Percentiles rank a stretch among this genome's conserved stretches.
These are phyloP conservation scores for Gloeopeniophorella convolvens DNA, from an alignment of 768 basidiomycete species.

Conservation along the genomic window DNA sequence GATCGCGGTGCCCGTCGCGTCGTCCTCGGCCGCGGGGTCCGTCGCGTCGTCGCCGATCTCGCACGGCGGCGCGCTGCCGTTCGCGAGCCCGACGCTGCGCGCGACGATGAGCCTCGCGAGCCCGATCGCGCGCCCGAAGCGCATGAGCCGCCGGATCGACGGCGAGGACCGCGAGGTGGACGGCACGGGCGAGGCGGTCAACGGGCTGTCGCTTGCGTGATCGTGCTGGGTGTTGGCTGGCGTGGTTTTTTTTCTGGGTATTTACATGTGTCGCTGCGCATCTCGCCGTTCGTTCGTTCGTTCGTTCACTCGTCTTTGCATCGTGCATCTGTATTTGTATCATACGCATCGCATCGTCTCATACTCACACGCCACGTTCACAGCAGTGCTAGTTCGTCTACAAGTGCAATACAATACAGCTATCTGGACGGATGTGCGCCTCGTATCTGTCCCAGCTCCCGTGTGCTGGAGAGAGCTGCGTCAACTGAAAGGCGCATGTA, in stretches of 20 bases:
- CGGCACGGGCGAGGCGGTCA: conserved; percentile 73
- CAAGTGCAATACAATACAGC: too few relatives aligned
- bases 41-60: conserved; percentile 69
- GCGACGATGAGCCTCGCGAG: conserved; percentile 67
- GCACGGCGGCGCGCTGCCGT: conserved; percentile 38
- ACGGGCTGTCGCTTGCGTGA: conserved; percentile 44
- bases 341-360: conserved; percentile 1
- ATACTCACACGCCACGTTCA: too few relatives aligned
- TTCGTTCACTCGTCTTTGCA: conserved; percentile 2
- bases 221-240: too few relatives aligned
- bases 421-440: conserved; percentile 36
- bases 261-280: too few relatives aligned
- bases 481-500: conserved; percentile 64
- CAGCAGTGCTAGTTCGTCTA: too few relatives aligned
- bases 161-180: conserved; percentile 68
- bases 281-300: too few relatives aligned
- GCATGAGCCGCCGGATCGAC: conserved; percentile 41
- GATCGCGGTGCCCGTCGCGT: conserved; percentile 59
- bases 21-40: conserved; percentile 56
- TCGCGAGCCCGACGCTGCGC: conserved; percentile 63
- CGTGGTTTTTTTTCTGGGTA: neutral
- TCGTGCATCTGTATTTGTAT: conserved; percentile 9
- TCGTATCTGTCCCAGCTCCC: conserved; percentile 92
- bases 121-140: conserved; percentile 66
- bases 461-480: conserved; percentile 62